A percentile compares a stretch with the other conserved stretches of the same genome.
These are phyloP conservation scores for Aspergillus sclerotiicarbonarius DNA, from an alignment of 495 filamentous ascomycete genomes.

Conservation along the genomic window DNA sequence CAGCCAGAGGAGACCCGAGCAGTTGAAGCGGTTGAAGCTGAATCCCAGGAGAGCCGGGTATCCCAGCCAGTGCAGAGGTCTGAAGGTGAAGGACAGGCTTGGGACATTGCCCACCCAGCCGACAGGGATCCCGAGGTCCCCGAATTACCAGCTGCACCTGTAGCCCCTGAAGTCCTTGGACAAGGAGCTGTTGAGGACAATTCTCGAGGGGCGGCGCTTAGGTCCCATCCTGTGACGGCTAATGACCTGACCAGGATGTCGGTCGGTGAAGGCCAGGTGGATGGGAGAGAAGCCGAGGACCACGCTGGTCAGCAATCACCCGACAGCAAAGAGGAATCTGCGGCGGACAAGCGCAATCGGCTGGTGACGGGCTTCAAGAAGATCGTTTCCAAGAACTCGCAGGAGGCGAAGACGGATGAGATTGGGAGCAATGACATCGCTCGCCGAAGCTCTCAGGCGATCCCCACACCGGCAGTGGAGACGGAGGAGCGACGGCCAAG, in stretches of 20 bases:
- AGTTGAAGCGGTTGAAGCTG: conserved; percentile 6
- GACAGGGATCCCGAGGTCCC: conserved; percentile 8
- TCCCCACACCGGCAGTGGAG: conserved; percentile 25
- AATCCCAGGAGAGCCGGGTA: conserved; percentile 1
- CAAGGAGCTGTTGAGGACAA: conserved; percentile 12
- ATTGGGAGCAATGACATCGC: conserved; percentile 8
- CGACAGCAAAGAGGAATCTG: conserved; percentile 3
- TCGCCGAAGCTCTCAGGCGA: conserved; percentile 21
- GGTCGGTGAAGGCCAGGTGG: conserved; percentile 11
- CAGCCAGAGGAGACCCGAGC: not conserved
- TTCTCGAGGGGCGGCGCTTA: conserved; percentile 26
- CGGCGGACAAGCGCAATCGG: conserved; percentile 5
- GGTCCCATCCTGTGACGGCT: conserved; percentile 33
- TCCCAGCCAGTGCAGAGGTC: not conserved
- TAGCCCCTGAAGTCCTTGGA: not conserved
- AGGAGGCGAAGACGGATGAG: conserved; percentile 27
- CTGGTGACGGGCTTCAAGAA: conserved; percentile 29
- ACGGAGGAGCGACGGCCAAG: conserved; percentile 45
- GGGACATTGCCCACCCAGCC: conserved; percentile 6
- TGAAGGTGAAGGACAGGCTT: not conserved
- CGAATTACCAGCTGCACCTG: not conserved
- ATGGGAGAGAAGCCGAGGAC: conserved; percentile 19
- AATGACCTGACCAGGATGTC: conserved; percentile 23
- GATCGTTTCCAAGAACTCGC: conserved; percentile 18
- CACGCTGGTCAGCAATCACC: conserved; percentile 14